phyloP scores from a whole-genome alignment of 1,284 basidiomycete genomes.

The Melanopsichium pennsylvanicum region DNA sequence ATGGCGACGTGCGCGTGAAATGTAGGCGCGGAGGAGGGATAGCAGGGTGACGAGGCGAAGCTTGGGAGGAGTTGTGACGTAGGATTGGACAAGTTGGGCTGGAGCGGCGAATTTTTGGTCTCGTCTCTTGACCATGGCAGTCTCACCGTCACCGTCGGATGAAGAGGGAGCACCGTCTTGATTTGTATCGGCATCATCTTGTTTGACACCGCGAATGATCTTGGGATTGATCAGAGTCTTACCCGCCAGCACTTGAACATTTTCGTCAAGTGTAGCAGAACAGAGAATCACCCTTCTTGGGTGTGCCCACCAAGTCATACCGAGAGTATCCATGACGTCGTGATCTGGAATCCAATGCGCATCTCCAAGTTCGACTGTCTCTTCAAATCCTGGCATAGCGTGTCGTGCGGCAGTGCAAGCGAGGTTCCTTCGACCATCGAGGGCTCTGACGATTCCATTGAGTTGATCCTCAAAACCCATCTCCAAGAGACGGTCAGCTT shows the following conservation, averaged over 20 bases:
- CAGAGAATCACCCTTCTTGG: conserved; percentile 85
- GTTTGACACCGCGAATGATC: conserved; percentile 66
- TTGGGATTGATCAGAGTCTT: conserved; percentile 73
- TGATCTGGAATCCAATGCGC: conserved; percentile 27
- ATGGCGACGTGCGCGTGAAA: conserved; percentile 68
- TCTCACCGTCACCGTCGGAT: neutral
- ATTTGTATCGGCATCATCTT: conserved; percentile 9
- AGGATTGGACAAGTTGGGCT: conserved; percentile 92
- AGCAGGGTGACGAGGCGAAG: conserved; percentile 88
- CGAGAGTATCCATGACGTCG: conserved; percentile 53
- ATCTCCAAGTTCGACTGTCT: conserved; percentile 10
- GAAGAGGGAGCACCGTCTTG: neutral
- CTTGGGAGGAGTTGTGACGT: conserved; percentile 89
- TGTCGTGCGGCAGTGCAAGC: conserved; percentile 72
- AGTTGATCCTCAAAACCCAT: conserved; percentile 69
- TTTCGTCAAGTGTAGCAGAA: conserved; percentile 94
- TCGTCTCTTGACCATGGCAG: conserved; percentile 68
- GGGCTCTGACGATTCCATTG: conserved; percentile 76
- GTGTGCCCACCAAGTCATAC: conserved; percentile 67
- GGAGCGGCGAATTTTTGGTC: conserved; percentile 81
- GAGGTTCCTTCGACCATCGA: conserved; percentile 58
- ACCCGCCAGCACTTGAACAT: conserved; percentile 91
- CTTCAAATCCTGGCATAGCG: conserved; percentile 43
- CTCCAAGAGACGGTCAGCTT: conserved; percentile 88
- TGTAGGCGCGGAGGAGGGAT: conserved; percentile 75